Evolutionary conservation across 805 yeast species (phyloP), one percentile per base, ranked within the genome.

Genomic region (Danielozyma ontarioensis): DNA sequence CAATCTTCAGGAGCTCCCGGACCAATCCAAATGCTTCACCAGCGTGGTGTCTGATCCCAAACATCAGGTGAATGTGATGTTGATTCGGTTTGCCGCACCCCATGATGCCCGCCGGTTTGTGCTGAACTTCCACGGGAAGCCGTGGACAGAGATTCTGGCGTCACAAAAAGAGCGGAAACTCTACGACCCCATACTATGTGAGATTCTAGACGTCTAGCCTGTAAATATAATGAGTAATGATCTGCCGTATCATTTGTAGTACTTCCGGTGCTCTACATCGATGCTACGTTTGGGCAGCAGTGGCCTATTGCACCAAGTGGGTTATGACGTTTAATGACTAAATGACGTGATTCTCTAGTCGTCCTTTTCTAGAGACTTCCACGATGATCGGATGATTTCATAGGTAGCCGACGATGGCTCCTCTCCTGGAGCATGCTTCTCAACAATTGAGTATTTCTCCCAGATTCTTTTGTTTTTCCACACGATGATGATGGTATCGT

Each of bases 401-500:
- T 78, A 78, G 32, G 59, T 4, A 13, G 15, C 4, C n/a, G n/a
- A n/a, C n/a, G n/a, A n/a, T n/a, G n/a, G n/a, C n/a, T n/a, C n/a
- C 22, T 19, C 10, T 6, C 22, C 13, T 4, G 31, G 3, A 16
- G 22, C 19, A 10, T 31, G 24, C 36, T 63, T 72, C 44, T 80
- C 87, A 11, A 76, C 66, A 24, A 90, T 76, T 11, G 69, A 76
- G 54, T 83, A 90, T 53, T 83, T 86, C 52, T 90, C 97, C 96
- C 96, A 86, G 18, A 78, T 78, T 4, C 81, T 80, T 40, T 77
- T 70, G 27, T 62, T 58, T 37, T 74, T 72, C 96, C 97, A 88
- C 3, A 90, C 61, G 1, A 89, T 70, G 1, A 87, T 70, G 4
- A 90, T 59, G 10, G 82, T 68, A 41, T 78, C 86, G 42, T 84